These are phyloP conservation scores for Aspergillus campestris DNA, from an alignment of 495 filamentous ascomycete genomes.

Conservation along the genomic window DNA sequence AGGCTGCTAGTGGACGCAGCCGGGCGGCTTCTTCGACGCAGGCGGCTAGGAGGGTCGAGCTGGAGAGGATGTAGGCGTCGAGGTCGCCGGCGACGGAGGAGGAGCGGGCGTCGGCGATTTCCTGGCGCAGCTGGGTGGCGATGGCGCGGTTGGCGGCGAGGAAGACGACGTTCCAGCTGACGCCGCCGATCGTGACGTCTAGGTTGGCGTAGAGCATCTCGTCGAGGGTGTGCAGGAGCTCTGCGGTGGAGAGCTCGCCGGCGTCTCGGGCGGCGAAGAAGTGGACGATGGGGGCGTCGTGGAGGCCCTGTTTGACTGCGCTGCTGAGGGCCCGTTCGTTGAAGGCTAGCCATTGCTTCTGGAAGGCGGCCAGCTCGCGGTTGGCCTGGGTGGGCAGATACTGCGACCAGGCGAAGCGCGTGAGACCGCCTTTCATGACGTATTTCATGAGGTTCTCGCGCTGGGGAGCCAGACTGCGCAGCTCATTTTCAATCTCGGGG, in stretches of 20 bases:
- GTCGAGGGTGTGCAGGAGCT: conserved; percentile 33
- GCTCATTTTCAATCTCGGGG: conserved; percentile 4
- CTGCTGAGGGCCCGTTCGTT: conserved; percentile 7
- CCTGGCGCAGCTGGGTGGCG: conserved; percentile 19
- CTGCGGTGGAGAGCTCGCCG: conserved; percentile 11
- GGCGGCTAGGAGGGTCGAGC: conserved; percentile 16
- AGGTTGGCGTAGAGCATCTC: conserved; percentile 40
- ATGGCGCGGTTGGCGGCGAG: conserved; percentile 23
- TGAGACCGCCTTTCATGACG: conserved; percentile 20
- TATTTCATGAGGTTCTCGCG: conserved; percentile 19
- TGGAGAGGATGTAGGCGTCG: conserved; percentile 11
- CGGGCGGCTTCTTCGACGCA: conserved; percentile 28
- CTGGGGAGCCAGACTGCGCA: conserved; percentile 11
- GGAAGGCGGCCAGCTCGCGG: conserved; percentile 11
- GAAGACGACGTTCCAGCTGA: conserved; percentile 33
- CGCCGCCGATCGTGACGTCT: conserved; percentile 31
- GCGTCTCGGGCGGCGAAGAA: conserved; percentile 13
- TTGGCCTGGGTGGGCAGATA: conserved; percentile 16
- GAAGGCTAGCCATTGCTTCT: conserved; percentile 13
- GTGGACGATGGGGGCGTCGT: conserved; percentile 6
- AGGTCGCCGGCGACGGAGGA: too few species aligned
- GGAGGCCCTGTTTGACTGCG: neutral
- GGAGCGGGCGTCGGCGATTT: conserved; percentile 10
- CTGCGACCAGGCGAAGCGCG: conserved; percentile 8
- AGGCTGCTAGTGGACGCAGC: conserved; percentile 26